A percentile compares a stretch with the other conserved stretches of the same genome.
These are phyloP conservation scores for Xylaria sp. DNA, from an alignment of 2,329 filamentous ascomycete species.

Conservation along the genomic window DNA sequence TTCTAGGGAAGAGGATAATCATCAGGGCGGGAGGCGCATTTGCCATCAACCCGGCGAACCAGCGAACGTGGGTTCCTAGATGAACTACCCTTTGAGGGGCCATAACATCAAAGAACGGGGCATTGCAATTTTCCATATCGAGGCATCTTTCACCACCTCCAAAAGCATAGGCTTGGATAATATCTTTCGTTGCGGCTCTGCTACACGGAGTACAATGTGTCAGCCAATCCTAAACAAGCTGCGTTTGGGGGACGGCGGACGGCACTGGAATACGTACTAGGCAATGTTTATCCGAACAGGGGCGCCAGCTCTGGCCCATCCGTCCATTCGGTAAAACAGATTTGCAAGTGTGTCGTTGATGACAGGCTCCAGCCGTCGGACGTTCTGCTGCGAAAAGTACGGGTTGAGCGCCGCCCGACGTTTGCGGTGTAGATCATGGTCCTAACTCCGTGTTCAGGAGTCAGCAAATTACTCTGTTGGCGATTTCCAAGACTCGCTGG, in stretches of 20 bases:
- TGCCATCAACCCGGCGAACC: slow-evolving; percentile 23
- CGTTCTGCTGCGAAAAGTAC: slow-evolving; percentile 31
- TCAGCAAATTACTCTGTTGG: too few relatives aligned
- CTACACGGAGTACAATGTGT: too few relatives aligned
- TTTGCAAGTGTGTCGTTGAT: slow-evolving; percentile 26
- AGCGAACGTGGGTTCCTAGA: slow-evolving; percentile 27
- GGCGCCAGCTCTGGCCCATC: slow-evolving; percentile 19
- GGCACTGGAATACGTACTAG: too few relatives aligned
- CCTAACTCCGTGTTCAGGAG: too few relatives aligned
- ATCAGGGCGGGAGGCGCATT: slow-evolving; percentile 29
- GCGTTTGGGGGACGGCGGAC: too few relatives aligned
- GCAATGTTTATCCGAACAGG: slow-evolving; percentile 22
- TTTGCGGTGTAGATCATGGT: slow-evolving; percentile 29
- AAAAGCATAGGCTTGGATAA: slow-evolving; percentile 29
- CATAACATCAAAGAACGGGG: slow-evolving; percentile 31
- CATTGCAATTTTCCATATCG: slow-evolving; percentile 35
- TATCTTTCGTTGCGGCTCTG: slow-evolving; percentile 27
- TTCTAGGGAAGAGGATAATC: slow-evolving; percentile 19
- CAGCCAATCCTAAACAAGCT: too few relatives aligned
- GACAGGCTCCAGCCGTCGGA: slow-evolving; percentile 27
- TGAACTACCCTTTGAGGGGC: slow-evolving; percentile 20
- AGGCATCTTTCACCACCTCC: slow-evolving; percentile 33
- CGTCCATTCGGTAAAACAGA: slow-evolving; percentile 26
- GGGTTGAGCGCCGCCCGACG: slow-evolving; percentile 31
- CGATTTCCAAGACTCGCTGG: too few relatives aligned